Evolutionary conservation across 768 basidiomycete species (phyloP), one percentile per base, ranked within the genome.

Genomic region (Pisolithus albus): DNA sequence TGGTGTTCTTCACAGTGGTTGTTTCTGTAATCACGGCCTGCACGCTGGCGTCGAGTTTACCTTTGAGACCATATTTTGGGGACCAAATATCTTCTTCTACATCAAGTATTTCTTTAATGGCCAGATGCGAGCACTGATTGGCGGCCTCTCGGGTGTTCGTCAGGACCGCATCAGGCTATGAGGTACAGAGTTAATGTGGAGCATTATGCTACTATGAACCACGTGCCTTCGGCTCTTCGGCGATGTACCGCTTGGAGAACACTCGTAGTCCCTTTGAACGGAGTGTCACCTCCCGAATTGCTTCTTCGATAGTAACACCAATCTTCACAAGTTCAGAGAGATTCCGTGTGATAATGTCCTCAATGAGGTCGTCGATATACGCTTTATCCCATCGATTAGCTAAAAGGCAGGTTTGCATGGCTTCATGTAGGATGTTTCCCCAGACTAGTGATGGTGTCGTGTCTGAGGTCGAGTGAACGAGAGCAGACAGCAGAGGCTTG

Each of bases 21-120:
- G 66, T 67, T 48, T 83, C 82, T 7, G 76, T 66, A 41, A 92
- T 75, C 30, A 82, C 65, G 0, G 81, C 81, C 55, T 88, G 75
- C 2, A 97, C 82, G 2, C 87, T 92, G 1, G 88, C 95, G 59
- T 99, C 96, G 19, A 98, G 72, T 69, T 98, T 98, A 21, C 96
- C 96, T 65, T 94, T 95, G 34, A 99, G 73, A 1, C 96, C 96
- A 60, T 90, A 95, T 2, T 82, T 86, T 0, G 96, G 95, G 0
- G 92, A 94, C 88, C 91, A 96, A 56, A 99, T 95, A 57, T 97
- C 93, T 64, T 99, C 96, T 72, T 99, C 96, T 39, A 95, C 78
- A 52, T 92, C 93, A 55, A 91, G 79, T 5, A 96, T 68, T 26
- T 83, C 73, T 5, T 80, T 72, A 45, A 99, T 82, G 0, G 90